Evolutionary conservation across 208 protist genomes (phyloP).

Genomic region (Phytomonas sp.): DNA sequence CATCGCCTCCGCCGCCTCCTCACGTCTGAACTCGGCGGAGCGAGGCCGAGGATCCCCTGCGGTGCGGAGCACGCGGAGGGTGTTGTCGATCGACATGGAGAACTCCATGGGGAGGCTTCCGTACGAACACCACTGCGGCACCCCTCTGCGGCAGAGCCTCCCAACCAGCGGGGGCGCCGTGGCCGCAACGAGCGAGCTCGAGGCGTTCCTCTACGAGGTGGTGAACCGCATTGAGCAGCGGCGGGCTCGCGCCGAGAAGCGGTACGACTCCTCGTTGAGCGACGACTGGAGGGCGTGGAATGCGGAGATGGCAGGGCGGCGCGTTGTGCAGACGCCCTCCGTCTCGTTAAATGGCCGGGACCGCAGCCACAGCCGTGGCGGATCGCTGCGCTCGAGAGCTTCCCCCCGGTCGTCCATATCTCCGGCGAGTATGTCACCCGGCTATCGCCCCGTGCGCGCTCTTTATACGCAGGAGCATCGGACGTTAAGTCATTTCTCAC

Average conservation of each 20-base stretch:
- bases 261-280: background rate
- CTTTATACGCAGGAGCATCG: background rate
- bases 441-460: background rate
- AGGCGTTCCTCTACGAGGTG: conserved; percentile 1
- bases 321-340: background rate
- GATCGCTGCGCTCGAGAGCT: conserved; percentile 3
- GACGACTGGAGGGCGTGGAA: background rate
- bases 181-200: background rate
- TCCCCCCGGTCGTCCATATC: background rate
- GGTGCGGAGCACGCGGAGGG: background rate
- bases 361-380: background rate
- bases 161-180: background rate
- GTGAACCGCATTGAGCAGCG: conserved; percentile 3
- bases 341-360: background rate
- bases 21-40: background rate
- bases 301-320: background rate
- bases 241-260: background rate
- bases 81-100: background rate
- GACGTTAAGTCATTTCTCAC: background rate
- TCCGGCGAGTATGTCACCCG: background rate
- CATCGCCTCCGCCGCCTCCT: background rate
- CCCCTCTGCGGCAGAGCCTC: background rate
- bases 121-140: background rate
- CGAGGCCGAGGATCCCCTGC: background rate
- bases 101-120: background rate